A percentile compares a stretch with the other conserved stretches of the same genome.
Evolutionary conservation across 163 green algal species (phyloP).

Genomic region (Coccomyxa subellipsoidea): DNA sequence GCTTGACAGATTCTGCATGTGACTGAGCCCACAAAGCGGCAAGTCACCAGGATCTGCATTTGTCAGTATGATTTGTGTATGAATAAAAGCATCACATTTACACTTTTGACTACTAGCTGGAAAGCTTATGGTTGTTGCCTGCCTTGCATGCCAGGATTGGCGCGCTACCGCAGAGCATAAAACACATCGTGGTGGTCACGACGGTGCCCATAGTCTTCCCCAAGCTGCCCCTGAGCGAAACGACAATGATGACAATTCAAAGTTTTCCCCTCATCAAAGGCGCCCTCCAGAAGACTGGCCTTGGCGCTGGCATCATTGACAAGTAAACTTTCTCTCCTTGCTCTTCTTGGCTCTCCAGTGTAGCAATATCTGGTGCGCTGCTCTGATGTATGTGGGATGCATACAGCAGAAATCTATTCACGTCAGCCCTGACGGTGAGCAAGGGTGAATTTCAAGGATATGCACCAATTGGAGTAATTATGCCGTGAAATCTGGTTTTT

Average conservation of each 20-base stretch:
- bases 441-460: background rate
- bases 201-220: slow-evolving; percentile 70
- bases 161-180: slow-evolving; percentile 44
- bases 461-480: background rate
- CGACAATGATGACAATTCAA: slow-evolving; percentile 17
- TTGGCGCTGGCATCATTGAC: slow-evolving; percentile 13
- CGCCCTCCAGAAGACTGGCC: slow-evolving; percentile 23
- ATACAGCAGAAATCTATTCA: background rate
- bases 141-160: slow-evolving; percentile 6
- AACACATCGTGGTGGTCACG: slow-evolving; percentile 64
- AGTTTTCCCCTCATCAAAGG: slow-evolving; percentile 6
- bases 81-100: background rate
- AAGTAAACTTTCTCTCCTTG: background rate
- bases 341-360: background rate
- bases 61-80: background rate
- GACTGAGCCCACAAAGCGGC: too few relatives aligned
- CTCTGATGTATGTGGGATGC: background rate
- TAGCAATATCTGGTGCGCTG: too few relatives aligned
- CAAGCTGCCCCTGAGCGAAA: slow-evolving; percentile 33
- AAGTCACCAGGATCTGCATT: too few relatives aligned
- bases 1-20: too few relatives aligned
- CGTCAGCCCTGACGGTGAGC: background rate
- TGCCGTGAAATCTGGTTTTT: background rate
- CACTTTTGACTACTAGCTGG: background rate
- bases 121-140: background rate